Percentiles rank a stretch among this genome's conserved stretches.
These are phyloP conservation scores for Botrytis galanthina DNA, from an alignment of 2,329 filamentous ascomycete species.

Conservation along the genomic window DNA sequence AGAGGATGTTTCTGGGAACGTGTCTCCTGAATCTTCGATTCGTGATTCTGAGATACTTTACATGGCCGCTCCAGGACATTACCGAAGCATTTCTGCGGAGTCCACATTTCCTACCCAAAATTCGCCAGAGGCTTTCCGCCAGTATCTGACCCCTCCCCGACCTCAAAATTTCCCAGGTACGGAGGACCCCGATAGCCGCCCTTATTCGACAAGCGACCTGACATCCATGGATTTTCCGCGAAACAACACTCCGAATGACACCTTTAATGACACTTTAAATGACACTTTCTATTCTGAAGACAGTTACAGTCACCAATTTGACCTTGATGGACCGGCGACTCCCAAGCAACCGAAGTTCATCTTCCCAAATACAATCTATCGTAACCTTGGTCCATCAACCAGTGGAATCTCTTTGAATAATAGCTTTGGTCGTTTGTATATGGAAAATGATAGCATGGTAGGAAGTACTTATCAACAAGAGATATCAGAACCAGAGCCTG, in stretches of 20 bases:
- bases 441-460: constrained; percentile 9
- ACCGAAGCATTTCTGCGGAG: neutral
- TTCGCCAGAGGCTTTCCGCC: constrained; percentile 2
- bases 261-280: neutral
- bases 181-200: constrained; percentile 16
- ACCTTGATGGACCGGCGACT: neutral
- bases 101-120: neutral
- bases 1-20: neutral
- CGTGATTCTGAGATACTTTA: constrained; percentile 16
- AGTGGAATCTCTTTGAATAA: constrained; percentile 9
- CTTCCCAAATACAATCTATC: neutral
- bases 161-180: constrained; percentile 7
- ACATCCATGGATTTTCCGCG: constrained; percentile 23
- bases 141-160: constrained; percentile 11
- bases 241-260: constrained; percentile 20
- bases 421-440: constrained; percentile 4
- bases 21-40: neutral
- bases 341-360: constrained; percentile 11
- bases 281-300: neutral
- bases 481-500: neutral
- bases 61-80: constrained; percentile 1
- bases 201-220: constrained; percentile 24
- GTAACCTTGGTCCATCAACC: neutral
- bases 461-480: constrained; percentile 1
- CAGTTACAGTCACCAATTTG: neutral